Percentiles rank a stretch among this genome's conserved stretches.
These are phyloP conservation scores for Linum lewisii DNA, from an alignment of 345 rosid genomes.

Conservation along the genomic window DNA sequence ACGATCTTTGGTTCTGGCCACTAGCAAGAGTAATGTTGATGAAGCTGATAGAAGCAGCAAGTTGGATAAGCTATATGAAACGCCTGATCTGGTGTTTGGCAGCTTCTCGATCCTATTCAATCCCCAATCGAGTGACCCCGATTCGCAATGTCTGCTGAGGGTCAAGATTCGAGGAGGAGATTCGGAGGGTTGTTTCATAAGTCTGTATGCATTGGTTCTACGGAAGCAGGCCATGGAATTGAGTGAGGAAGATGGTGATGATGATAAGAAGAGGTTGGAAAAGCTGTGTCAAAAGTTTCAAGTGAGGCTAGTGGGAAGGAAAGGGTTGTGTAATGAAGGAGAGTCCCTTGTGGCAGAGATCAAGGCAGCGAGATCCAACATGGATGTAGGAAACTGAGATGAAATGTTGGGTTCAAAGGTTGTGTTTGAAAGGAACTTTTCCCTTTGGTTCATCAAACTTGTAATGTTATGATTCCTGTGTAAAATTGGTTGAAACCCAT, in stretches of 20 bases:
- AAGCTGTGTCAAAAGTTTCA: conserved; percentile 28
- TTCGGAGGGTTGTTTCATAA: conserved; percentile 17
- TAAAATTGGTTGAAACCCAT: too few relatives aligned
- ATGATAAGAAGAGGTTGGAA: conserved; percentile 40
- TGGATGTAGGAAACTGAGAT: conserved; percentile 6
- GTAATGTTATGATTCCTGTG: too few relatives aligned
- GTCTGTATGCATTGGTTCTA: conserved; percentile 43
- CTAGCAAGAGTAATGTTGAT: conserved; percentile 21
- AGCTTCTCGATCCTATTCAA: conserved; percentile 47
- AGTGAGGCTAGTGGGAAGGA: conserved; percentile 34
- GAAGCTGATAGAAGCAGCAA: conserved; percentile 19
- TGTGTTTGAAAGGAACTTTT: too few relatives aligned
- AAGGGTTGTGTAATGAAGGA: conserved; percentile 34
- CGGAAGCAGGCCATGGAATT: conserved; percentile 46
- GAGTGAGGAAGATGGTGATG: conserved; percentile 40
- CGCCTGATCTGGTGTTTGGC: conserved; percentile 46
- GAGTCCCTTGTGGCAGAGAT: conserved; percentile 43
- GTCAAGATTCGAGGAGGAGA: conserved; percentile 29
- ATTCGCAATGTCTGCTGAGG: conserved; percentile 40
- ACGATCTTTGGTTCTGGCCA: conserved; percentile 28
- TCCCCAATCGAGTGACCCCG: conserved; percentile 41
- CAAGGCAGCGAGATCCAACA: conserved; percentile 37
- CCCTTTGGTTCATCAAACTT: too few relatives aligned
- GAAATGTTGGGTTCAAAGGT: too few relatives aligned
- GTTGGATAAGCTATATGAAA: conserved; percentile 37